These are phyloP conservation scores for Colletotrichum agaves DNA, from an alignment of 2,329 filamentous ascomycete genomes.

Conservation along the genomic window DNA sequence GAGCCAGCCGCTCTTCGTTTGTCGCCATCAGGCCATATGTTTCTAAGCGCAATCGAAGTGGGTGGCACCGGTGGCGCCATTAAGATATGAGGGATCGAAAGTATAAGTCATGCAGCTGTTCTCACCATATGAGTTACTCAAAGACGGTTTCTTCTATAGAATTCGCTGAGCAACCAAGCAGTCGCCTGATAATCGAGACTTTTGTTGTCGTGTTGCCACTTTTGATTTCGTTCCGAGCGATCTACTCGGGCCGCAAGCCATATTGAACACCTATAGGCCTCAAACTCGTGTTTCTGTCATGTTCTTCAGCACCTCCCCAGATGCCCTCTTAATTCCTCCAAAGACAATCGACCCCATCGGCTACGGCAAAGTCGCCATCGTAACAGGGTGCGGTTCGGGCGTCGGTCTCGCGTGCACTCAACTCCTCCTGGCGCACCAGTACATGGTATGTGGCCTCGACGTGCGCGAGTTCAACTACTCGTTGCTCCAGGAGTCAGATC, in stretches of 20 bases:
- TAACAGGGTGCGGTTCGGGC: constrained; percentile 47
- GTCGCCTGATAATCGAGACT: too few species aligned
- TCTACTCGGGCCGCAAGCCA: too few species aligned
- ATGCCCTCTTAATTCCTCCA: constrained; percentile 41
- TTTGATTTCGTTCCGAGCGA: too few species aligned
- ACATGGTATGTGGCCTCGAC: constrained; percentile 24
- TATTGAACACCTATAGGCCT: too few species aligned
- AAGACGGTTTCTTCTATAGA: neutral
- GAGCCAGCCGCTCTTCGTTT: neutral
- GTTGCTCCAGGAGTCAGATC: constrained; percentile 41
- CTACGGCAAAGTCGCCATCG: constrained; percentile 43
- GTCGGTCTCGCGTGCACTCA: constrained; percentile 48
- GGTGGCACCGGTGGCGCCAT: neutral
- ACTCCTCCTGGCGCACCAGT: constrained; percentile 42
- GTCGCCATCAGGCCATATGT: neutral
- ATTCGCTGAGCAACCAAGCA: too few species aligned
- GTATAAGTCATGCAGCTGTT: neutral
- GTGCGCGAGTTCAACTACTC: constrained; percentile 33
- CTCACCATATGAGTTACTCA: neutral
- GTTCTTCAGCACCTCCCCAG: constrained; percentile 43
- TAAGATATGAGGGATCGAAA: neutral
- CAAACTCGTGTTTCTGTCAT: constrained; percentile 28
- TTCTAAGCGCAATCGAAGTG: neutral
- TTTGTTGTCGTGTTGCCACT: too few species aligned
- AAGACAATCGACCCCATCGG: constrained; percentile 39